These are phyloP conservation scores for Aspergillus bridgeri DNA, from an alignment of 495 filamentous ascomycete genomes.

Conservation along the genomic window DNA sequence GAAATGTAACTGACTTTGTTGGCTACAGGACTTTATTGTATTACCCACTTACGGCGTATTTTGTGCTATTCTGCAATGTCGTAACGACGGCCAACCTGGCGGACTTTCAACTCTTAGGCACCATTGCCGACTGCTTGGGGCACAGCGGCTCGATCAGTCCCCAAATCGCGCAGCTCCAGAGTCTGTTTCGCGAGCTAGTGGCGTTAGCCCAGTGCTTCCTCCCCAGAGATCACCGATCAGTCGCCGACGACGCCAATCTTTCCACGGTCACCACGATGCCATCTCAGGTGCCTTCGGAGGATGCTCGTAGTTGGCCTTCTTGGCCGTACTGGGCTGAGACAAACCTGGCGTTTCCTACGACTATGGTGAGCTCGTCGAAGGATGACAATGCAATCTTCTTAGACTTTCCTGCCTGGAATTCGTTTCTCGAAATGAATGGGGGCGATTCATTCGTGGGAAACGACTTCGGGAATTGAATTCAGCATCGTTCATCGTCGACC, in stretches of 20 bases:
- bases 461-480: not conserved
- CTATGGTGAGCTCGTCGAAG: not conserved
- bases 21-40: slow-evolving; percentile 18
- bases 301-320: not conserved
- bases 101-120: slow-evolving; percentile 19
- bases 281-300: not conserved
- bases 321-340: not conserved
- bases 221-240: not conserved
- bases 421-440: not conserved
- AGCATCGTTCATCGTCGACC: not conserved
- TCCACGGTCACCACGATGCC: not conserved
- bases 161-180: slow-evolving; percentile 13
- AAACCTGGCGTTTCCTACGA: not conserved
- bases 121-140: slow-evolving; percentile 13
- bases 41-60: slow-evolving; percentile 20
- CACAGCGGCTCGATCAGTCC: slow-evolving; percentile 14
- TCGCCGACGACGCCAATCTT: not conserved
- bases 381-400: not conserved
- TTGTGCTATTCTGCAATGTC: slow-evolving; percentile 21
- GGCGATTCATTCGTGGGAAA: not conserved
- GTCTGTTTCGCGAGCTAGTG: slow-evolving; percentile 16
- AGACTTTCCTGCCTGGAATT: not conserved
- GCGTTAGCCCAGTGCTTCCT: slow-evolving; percentile 11
- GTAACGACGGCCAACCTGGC: slow-evolving; percentile 16
- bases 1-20: not conserved